Conservation (phyloP, 441 rosid species). For the Capsella rubella region DNA sequence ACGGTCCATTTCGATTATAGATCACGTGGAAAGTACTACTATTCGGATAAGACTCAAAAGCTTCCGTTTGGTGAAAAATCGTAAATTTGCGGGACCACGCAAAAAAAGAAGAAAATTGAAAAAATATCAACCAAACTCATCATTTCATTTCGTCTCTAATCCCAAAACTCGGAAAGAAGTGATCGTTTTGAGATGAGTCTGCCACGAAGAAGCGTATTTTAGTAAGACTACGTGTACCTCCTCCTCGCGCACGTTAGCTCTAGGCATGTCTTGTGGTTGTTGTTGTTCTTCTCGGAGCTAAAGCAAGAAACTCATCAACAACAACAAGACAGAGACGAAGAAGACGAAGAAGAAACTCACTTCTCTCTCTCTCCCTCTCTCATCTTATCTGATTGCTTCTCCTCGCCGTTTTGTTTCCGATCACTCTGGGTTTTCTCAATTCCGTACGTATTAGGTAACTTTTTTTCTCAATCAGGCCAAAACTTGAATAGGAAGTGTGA, state of each 20-base stretch:
- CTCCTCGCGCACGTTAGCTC: constrained; percentile 37
- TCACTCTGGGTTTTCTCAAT: constrained; percentile 35
- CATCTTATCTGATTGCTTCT: constrained; percentile 23
- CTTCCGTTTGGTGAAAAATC: too few relatives aligned
- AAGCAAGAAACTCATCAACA: constrained; percentile 4
- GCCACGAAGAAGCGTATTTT: constrained; percentile 31
- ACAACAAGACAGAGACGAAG: constrained; percentile 3
- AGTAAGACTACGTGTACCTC: constrained; percentile 1
- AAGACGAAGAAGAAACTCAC: constrained; percentile 29
- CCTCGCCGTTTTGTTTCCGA: constrained; percentile 38
- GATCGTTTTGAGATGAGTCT: constrained; percentile 21
- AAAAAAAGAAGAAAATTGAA: too few relatives aligned
- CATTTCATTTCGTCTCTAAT: background rate
- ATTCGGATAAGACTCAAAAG: too few relatives aligned
- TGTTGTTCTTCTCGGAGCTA: background rate
- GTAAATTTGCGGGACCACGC: too few relatives aligned
- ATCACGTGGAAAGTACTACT: too few relatives aligned
- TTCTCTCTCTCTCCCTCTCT: constrained; percentile 5
- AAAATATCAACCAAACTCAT: constrained; percentile 4
- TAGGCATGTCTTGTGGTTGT: constrained; percentile 19
- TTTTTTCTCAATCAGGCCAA: background rate
- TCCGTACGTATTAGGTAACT: constrained; percentile 4
- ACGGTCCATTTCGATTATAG: too few relatives aligned
- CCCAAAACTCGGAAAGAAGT: constrained; percentile 12
- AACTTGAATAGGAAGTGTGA: background rate